Percentiles rank a stretch among this genome's conserved stretches.
phyloP scores from a whole-genome alignment of 257 asterid genomes.

The Solanum stenotomum region DNA sequence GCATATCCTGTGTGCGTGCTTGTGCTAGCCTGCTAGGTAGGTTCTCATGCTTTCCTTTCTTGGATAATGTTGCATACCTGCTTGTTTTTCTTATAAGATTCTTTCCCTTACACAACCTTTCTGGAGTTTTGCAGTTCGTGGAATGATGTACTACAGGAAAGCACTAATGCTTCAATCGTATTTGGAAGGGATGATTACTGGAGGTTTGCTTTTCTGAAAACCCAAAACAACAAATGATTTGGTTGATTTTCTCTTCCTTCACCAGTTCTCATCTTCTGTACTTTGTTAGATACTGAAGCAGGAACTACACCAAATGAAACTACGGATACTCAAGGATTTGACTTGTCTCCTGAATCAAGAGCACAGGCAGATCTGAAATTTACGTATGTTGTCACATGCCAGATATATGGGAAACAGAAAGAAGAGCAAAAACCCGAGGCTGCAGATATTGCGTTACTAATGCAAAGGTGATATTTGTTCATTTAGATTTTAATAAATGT shows the following conservation, averaged over 20 bases:
- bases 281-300: slow-evolving; percentile 58
- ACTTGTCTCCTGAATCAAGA: slow-evolving; percentile 95
- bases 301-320: slow-evolving; percentile 36
- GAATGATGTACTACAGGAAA: slow-evolving; percentile 99
- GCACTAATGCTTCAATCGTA: slow-evolving; percentile 94
- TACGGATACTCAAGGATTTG: slow-evolving; percentile 66
- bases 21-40: neutral
- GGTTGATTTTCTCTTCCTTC: neutral
- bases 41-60: neutral
- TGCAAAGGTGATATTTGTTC: slow-evolving; percentile 66
- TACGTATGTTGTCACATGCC: slow-evolving; percentile 95
- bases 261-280: neutral
- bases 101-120: slow-evolving; percentile 11
- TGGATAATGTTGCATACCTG: neutral
- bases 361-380: slow-evolving; percentile 93
- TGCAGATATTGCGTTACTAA: slow-evolving; percentile 89
- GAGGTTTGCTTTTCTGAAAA: slow-evolving; percentile 46
- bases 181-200: slow-evolving; percentile 54
- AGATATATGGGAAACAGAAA: slow-evolving; percentile 96
- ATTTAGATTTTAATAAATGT: neutral
- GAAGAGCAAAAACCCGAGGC: slow-evolving; percentile 97
- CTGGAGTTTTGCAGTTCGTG: slow-evolving; percentile 63
- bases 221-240: neutral
- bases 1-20: neutral
- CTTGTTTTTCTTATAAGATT: slow-evolving; percentile 3